These are phyloP conservation scores for Trichophyton rubrum DNA, from an alignment of 2,329 filamentous ascomycete species.

Conservation along the genomic window DNA sequence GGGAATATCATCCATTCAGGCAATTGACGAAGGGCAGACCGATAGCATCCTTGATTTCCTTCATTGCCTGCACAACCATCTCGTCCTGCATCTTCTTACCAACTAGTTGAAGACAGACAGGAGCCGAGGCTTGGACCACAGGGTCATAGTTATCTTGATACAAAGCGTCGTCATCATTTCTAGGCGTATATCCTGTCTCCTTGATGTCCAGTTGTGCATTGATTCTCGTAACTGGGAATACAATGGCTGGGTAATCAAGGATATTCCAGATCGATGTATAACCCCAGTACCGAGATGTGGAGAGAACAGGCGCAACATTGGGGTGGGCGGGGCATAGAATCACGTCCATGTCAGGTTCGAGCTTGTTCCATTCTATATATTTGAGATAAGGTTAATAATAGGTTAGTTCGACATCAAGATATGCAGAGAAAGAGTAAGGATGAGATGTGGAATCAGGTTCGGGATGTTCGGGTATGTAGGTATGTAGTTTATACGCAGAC, in stretches of 20 bases:
- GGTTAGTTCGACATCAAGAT: slow-evolving; percentile 5
- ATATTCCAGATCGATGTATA: slow-evolving; percentile 53
- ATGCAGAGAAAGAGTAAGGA: slow-evolving; percentile 16
- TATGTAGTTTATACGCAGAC: neutral
- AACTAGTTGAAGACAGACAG: slow-evolving; percentile 43
- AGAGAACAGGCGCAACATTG: slow-evolving; percentile 42
- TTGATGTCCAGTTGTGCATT: slow-evolving; percentile 30
- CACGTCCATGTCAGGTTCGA: slow-evolving; percentile 36
- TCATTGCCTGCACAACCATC: slow-evolving; percentile 26
- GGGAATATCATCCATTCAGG: neutral
- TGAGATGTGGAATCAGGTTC: neutral
- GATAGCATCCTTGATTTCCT: neutral
- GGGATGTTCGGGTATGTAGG: neutral
- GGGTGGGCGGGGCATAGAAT: slow-evolving; percentile 50
- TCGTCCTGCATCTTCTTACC: slow-evolving; percentile 44
- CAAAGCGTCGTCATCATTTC: slow-evolving; percentile 42
- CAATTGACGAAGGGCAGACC: slow-evolving; percentile 2
- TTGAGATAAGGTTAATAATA: neutral
- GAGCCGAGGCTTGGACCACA: slow-evolving; percentile 32
- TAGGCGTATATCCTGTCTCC: slow-evolving; percentile 30
- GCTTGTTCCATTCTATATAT: slow-evolving; percentile 1
- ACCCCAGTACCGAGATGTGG: slow-evolving; percentile 48
- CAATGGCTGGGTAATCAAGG: slow-evolving; percentile 48
- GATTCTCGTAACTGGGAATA: slow-evolving; percentile 43
- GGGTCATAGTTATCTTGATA: slow-evolving; percentile 39